Evolutionary conservation across 495 filamentous ascomycete species (phyloP), one percentile per base, ranked within the genome.

Genomic region (Thozetella sp.): DNA sequence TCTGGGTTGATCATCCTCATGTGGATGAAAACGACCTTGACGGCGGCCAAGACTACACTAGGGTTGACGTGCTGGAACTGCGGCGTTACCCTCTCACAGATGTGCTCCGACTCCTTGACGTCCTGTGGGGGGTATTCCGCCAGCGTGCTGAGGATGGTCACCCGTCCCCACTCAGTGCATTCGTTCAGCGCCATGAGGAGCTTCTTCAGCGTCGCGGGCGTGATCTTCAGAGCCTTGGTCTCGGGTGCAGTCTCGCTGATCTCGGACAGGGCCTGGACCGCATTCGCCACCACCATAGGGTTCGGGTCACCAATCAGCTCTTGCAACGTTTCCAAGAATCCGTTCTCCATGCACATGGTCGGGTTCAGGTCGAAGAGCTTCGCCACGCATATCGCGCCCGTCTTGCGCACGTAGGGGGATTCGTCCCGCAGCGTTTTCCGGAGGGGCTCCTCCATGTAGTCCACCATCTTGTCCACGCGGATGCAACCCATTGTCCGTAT

Each of bases 401-500:
- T 99, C 78, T 99, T 99, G 67, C 95, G 91, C 46, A 99, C 95
- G 77, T 99, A 99, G 0, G 95, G 95, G 53, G 93, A 97, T 76
- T 99, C 96, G 74, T 99, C 95, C 67, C 90, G 89, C 63, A 99
- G 81, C 19, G 95, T 99, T 76, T 99, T 99, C 62, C 95, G 86
- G 54, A 99, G 79, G 22, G 95, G 95, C 72, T 98, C 95, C 75
- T 99, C 95, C 95, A 98, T 97, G 72, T 99, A 99, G 69, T 99
- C 96, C 61, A 98, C 91, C 90, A 99, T 99, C 77, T 99, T 99
- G 62, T 98, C 95, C 60, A 99, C 95, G 45, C 95, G 84, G 60
- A 99, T 97, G 73, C 95, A 98, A 24, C 95, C 95, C 95, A 99
- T 99, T n/a, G 95, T 99, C 43, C 95, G 85, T 70, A 99, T 96